These are phyloP conservation scores for Paxillus involutus DNA, from an alignment of 768 basidiomycete genomes.

Conservation along the genomic window DNA sequence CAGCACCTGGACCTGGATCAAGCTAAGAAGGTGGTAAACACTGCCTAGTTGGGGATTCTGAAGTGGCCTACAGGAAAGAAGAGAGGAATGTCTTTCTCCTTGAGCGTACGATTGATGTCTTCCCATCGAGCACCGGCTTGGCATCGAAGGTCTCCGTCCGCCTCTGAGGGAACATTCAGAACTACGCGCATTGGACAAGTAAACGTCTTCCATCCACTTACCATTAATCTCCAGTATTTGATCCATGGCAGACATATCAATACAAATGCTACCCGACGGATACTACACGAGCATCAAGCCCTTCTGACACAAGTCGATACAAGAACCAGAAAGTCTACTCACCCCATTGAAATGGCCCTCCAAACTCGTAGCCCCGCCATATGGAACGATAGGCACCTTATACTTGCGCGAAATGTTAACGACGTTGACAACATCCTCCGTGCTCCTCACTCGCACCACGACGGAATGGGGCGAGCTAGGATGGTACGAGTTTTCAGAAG, in stretches of 20 bases:
- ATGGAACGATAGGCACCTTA: constrained; percentile 75
- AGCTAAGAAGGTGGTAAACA: constrained; percentile 38
- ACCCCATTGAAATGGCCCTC: constrained; percentile 87
- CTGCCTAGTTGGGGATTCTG: not conserved
- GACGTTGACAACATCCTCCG: constrained; percentile 80
- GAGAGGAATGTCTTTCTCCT: constrained; percentile 67
- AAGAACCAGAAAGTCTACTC: constrained; percentile 12
- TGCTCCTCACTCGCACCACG: constrained; percentile 61
- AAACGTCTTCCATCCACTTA: constrained; percentile 25
- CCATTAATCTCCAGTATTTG: constrained; percentile 58
- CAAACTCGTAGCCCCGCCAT: constrained; percentile 82
- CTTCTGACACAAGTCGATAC: constrained; percentile 2
- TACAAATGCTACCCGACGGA: constrained; percentile 58
- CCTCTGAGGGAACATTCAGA: constrained; percentile 40
- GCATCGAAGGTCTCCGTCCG: constrained; percentile 72
- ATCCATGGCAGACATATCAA: constrained; percentile 70
- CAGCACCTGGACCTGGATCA: constrained; percentile 71
- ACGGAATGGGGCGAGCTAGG: constrained; percentile 54
- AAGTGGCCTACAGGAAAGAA: constrained; percentile 75
- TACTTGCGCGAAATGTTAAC: constrained; percentile 76
- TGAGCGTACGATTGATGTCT: constrained; percentile 69
- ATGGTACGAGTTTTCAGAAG: constrained; percentile 70
- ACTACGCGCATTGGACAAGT: not conserved
- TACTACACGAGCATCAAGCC: constrained; percentile 22
- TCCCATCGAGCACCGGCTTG: constrained; percentile 81